phyloP scores from a whole-genome alignment of 805 yeast species.

The Yamadazyma ubonensis region DNA sequence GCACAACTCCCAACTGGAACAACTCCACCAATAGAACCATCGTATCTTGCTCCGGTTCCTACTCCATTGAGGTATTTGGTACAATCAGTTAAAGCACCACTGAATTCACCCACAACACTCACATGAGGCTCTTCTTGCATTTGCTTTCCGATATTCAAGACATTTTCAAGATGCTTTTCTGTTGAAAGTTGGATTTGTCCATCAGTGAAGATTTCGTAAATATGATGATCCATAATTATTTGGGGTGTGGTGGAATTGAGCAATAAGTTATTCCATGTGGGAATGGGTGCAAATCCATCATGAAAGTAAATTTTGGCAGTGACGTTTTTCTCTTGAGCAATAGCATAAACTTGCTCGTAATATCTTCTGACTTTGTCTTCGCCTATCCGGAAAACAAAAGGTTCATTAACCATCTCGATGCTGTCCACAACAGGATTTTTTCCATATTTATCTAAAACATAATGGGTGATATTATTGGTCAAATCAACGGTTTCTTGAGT shows the following conservation, averaged over 20 bases:
- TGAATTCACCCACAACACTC: constrained; percentile 68
- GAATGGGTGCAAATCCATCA: constrained; percentile 60
- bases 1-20: constrained; percentile 44
- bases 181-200: constrained; percentile 27
- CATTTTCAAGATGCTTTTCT: constrained; percentile 32
- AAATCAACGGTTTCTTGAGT: constrained; percentile 24
- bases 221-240: constrained; percentile 42
- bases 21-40: constrained; percentile 37
- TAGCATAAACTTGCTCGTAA: constrained; percentile 29
- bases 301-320: constrained; percentile 54
- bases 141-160: constrained; percentile 27
- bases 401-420: constrained; percentile 42
- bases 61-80: constrained; percentile 69
- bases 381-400: constrained; percentile 27
- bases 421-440: constrained; percentile 33
- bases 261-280: constrained; percentile 48
- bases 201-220: constrained; percentile 36
- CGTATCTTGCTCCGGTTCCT: constrained; percentile 64
- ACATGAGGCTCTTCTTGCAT: constrained; percentile 41
- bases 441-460: constrained; percentile 32
- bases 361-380: constrained; percentile 23
- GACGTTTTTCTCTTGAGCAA: constrained; percentile 29
- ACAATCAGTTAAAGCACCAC: constrained; percentile 72
- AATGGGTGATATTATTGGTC: constrained; percentile 19
- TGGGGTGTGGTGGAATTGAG: constrained; percentile 23